A percentile compares a stretch with the other conserved stretches of the same genome.
Evolutionary conservation across 2,329 filamentous ascomycete species (phyloP).

Genomic region (Mollisiaceae sp.): DNA sequence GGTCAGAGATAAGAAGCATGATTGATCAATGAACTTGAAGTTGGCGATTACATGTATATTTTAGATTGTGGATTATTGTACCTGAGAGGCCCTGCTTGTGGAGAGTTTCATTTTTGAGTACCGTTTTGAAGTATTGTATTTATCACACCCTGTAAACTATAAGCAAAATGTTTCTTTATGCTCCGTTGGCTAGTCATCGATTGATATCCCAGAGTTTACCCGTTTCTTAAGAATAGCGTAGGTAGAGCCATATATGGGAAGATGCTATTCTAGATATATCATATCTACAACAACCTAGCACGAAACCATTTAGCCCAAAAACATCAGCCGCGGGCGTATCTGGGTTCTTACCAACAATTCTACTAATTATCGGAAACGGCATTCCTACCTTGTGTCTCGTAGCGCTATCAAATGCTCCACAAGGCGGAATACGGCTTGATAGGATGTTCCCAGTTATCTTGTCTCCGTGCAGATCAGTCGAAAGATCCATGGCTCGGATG

Average conservation of each 20-base stretch:
- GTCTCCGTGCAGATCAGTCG: background rate
- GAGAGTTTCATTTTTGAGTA: too few relatives aligned
- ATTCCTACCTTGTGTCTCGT: background rate
- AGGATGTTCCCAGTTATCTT: background rate
- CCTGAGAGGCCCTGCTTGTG: too few relatives aligned
- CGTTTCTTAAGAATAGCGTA: background rate
- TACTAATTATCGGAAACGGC: background rate
- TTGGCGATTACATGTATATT: too few relatives aligned
- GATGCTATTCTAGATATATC: background rate
- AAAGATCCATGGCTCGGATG: background rate
- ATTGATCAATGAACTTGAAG: too few relatives aligned
- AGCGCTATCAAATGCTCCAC: background rate
- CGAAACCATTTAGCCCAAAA: background rate
- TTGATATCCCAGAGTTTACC: background rate
- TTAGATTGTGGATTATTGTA: too few relatives aligned
- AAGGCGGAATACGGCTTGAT: background rate
- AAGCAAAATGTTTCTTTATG: too few relatives aligned
- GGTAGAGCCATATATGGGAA: background rate
- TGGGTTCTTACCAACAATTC: background rate
- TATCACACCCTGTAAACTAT: too few relatives aligned
- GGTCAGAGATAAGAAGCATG: too few relatives aligned
- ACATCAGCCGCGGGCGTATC: background rate
- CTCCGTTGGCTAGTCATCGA: too few relatives aligned
- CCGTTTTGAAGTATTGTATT: too few relatives aligned
- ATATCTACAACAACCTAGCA: background rate